These are phyloP conservation scores for Sclerotinia spermophila DNA, from an alignment of 2,329 filamentous ascomycete genomes.

Conservation along the genomic window DNA sequence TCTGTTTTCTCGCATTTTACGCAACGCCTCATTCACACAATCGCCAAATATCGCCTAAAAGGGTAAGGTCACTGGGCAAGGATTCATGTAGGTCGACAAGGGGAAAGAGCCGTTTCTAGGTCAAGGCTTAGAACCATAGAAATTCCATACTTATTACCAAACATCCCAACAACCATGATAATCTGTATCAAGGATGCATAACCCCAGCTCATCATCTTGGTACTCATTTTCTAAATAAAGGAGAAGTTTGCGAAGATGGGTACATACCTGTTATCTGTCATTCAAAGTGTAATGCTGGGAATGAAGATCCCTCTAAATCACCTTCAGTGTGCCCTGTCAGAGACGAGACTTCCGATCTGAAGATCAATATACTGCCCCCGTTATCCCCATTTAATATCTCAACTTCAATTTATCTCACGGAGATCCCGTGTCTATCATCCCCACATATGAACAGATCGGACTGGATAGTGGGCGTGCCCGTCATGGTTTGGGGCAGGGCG, in stretches of 20 bases:
- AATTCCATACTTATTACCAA: background rate
- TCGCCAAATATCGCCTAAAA: conserved; percentile 16
- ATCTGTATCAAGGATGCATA: background rate
- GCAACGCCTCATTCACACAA: conserved; percentile 10
- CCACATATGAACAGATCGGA: conserved; percentile 3
- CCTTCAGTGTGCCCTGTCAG: conserved; percentile 1
- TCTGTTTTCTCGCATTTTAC: conserved; percentile 9
- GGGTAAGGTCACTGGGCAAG: conserved; percentile 6
- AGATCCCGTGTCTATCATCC: conserved; percentile 13
- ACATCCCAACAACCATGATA: background rate
- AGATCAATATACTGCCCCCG: conserved; percentile 11
- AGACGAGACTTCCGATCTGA: conserved; percentile 13
- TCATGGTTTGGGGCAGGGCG: background rate
- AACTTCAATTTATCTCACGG: conserved; percentile 14
- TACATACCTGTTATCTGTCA: background rate
- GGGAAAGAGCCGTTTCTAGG: conserved; percentile 19
- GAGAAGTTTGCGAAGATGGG: background rate
- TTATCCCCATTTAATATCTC: conserved; percentile 3
- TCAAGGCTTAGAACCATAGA: background rate
- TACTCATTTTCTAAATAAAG: background rate
- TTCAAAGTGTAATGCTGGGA: background rate
- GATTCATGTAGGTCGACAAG: background rate
- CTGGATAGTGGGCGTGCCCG: background rate
- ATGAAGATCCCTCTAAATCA: conserved; percentile 1
- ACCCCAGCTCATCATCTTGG: conserved; percentile 7